Conservation (phyloP, 257 asterid genomes). For the Forsythia viridissima region DNA sequence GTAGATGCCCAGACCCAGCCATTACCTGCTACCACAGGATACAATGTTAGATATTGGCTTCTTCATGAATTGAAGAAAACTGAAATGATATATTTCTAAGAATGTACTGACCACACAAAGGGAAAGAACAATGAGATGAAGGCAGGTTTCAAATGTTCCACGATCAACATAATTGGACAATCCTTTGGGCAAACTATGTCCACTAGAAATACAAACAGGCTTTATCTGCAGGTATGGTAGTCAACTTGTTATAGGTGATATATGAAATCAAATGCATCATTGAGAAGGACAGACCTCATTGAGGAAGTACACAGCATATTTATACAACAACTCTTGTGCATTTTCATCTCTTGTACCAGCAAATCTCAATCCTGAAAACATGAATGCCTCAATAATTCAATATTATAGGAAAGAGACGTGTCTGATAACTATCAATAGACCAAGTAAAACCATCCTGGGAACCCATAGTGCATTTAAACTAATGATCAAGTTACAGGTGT, state of each 20-base stretch:
- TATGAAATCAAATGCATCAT: constrained; percentile 23
- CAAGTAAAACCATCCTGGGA: background rate
- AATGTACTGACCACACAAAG: constrained; percentile 76
- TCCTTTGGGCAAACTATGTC: constrained; percentile 69
- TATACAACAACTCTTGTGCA: constrained; percentile 85
- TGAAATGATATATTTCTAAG: background rate
- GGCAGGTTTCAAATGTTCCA: constrained; percentile 92
- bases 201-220: constrained; percentile 61
- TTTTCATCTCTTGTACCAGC: constrained; percentile 96
- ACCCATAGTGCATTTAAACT: background rate
- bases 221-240: constrained; percentile 67
- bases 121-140: constrained; percentile 93
- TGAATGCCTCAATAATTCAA: constrained; percentile 7
- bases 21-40: constrained; percentile 64
- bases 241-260: constrained; percentile 24
- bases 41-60: constrained; percentile 22
- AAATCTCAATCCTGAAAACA: constrained; percentile 77
- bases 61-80: constrained; percentile 6
- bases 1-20: constrained; percentile 99
- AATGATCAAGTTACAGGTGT: background rate
- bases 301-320: constrained; percentile 78
- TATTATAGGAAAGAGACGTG: background rate
- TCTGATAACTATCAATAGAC: background rate
- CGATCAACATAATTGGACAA: constrained; percentile 78
- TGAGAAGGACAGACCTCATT: constrained; percentile 69